Percentiles rank a stretch among this genome's conserved stretches.
Conservation (phyloP, 148 eudicot genomes). For the Rhododendron ovatum region DNA sequence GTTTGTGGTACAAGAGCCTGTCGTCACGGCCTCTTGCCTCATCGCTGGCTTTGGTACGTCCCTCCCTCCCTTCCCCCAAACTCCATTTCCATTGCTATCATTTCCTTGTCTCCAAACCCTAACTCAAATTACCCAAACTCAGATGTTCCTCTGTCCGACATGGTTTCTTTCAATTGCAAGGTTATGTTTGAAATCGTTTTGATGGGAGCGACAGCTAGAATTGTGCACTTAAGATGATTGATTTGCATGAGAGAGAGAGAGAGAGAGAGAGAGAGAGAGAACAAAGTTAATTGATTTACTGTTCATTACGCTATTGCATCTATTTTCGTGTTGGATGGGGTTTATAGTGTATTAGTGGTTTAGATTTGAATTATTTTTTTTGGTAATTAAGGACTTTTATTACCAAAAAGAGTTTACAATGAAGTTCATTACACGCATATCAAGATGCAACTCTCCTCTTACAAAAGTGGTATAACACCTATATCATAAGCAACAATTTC, state of each 20-base stretch:
- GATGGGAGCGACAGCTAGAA: background rate
- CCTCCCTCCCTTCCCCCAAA: background rate
- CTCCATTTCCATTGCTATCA: background rate
- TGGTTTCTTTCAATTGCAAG: background rate
- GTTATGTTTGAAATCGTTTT: background rate
- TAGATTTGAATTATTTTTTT: background rate
- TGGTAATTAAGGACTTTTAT: background rate
- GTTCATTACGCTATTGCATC: background rate
- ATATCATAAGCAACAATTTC: background rate
- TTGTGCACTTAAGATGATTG: background rate
- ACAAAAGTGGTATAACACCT: background rate
- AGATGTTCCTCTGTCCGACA: background rate
- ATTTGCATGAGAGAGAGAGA: background rate
- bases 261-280: no score
- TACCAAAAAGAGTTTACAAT: background rate
- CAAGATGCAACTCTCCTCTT: background rate
- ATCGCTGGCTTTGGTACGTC: conserved; percentile 78
- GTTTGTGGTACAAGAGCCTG: conserved; percentile 84
- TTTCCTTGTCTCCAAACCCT: conserved; percentile 1
- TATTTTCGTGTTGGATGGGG: background rate
- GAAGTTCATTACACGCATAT: background rate
- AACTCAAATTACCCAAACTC: background rate
- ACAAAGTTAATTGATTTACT: background rate
- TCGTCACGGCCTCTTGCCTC: conserved; percentile 83
- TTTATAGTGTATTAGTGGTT: background rate